Evolutionary conservation across 2,329 filamentous ascomycete species (phyloP).

Genomic region (Teratosphaeria epicoccoides): DNA sequence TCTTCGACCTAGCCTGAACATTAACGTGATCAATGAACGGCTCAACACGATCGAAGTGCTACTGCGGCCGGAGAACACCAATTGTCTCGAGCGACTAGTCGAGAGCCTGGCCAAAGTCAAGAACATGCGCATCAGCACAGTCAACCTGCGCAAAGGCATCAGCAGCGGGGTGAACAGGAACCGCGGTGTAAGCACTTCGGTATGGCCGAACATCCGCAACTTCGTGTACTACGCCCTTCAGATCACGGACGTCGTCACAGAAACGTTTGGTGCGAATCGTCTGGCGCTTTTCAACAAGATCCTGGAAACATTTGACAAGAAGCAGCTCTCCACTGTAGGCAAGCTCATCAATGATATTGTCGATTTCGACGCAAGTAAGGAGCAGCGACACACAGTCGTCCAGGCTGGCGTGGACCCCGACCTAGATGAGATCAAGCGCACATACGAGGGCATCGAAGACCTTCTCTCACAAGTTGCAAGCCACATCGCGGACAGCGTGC

Average conservation of each 20-base stretch:
- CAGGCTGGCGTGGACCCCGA: constrained; percentile 58
- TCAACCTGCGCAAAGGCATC: constrained; percentile 68
- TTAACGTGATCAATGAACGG: constrained; percentile 58
- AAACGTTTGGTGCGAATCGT: constrained; percentile 44
- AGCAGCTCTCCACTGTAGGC: constrained; percentile 54
- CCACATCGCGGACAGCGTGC: constrained; percentile 52
- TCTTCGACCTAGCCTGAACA: constrained; percentile 62
- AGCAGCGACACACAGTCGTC: constrained; percentile 62
- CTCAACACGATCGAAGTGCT: constrained; percentile 60
- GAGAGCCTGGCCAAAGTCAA: constrained; percentile 59
- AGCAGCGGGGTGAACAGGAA: constrained; percentile 43
- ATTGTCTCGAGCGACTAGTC: constrained; percentile 44
- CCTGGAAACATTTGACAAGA: constrained; percentile 48
- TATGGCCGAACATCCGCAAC: constrained; percentile 60
- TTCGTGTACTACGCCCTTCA: constrained; percentile 64
- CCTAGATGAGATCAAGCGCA: constrained; percentile 67
- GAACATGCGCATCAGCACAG: constrained; percentile 60
- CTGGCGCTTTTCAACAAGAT: constrained; percentile 48
- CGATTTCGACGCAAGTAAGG: constrained; percentile 67
- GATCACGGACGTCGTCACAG: constrained; percentile 53
- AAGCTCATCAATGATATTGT: constrained; percentile 61
- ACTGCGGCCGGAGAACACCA: constrained; percentile 55
- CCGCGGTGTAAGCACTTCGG: constrained; percentile 47
- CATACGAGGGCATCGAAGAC: constrained; percentile 65
- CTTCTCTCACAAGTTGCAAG: constrained; percentile 59